These are phyloP conservation scores for Scheffersomyces lignicola DNA, from an alignment of 1,139 yeast genomes.

Conservation along the genomic window DNA sequence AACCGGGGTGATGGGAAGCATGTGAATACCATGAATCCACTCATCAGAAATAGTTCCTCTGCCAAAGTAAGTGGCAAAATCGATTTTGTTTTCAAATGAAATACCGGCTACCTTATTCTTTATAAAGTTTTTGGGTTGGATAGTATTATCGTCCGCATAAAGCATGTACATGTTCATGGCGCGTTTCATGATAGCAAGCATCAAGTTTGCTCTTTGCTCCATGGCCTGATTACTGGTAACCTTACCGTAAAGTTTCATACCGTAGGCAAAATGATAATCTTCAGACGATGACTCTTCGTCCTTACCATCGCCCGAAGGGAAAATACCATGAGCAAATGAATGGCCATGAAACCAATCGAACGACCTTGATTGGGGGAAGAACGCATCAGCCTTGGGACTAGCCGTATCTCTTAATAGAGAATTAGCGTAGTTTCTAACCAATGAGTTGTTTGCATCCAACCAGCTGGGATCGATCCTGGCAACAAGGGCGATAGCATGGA, in stretches of 20 bases:
- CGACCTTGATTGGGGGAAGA: conserved; percentile 75
- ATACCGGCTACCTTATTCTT: conserved; percentile 76
- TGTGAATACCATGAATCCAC: conserved; percentile 51
- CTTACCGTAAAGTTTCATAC: conserved; percentile 79
- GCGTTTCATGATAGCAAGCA: conserved; percentile 64
- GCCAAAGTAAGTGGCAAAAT: conserved; percentile 47
- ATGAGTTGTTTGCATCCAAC: conserved; percentile 26
- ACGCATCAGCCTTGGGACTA: conserved; percentile 60
- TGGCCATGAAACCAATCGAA: conserved; percentile 85
- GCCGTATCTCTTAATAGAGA: conserved; percentile 67
- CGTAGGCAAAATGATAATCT: conserved; percentile 79
- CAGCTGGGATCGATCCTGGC: conserved; percentile 61
- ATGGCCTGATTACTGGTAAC: conserved; percentile 69
- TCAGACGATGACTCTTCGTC: conserved; percentile 82
- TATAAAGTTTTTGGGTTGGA: conserved; percentile 57
- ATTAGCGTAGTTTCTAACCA: conserved; percentile 42
- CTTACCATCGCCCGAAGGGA: conserved; percentile 70
- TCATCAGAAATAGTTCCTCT: conserved; percentile 31
- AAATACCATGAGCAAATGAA: conserved; percentile 82
- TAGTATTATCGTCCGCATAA: conserved; percentile 54
- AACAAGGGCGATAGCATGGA: conserved; percentile 76
- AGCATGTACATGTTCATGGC: conserved; percentile 65
- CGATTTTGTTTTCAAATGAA: conserved; percentile 56
- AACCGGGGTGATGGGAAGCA: conserved; percentile 47
- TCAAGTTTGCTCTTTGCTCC: conserved; percentile 76